Conservation (phyloP, 441 rosid genomes). For the Gossypium davidsonii region DNA sequence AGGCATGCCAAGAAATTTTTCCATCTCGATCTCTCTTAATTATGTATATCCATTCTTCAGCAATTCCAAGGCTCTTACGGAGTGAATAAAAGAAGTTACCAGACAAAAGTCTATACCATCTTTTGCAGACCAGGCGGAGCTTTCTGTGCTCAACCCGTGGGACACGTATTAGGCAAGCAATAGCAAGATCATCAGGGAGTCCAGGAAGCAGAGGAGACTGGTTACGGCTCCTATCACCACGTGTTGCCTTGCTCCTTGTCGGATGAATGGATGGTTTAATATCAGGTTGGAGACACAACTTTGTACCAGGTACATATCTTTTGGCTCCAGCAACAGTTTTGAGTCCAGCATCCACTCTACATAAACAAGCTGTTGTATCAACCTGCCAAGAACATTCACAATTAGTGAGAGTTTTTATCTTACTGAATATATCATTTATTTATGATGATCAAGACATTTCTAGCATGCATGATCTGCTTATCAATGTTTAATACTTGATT, state of each 20-base stretch:
- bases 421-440: not conserved
- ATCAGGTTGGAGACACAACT: constrained; percentile 46
- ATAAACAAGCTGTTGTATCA: constrained; percentile 45
- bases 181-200: constrained; percentile 53
- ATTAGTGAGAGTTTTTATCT: not conserved
- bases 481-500: not conserved
- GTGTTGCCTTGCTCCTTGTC: constrained; percentile 32
- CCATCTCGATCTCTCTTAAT: constrained; percentile 48
- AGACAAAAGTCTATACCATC: constrained; percentile 44
- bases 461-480: not conserved
- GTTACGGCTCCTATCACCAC: constrained; percentile 39
- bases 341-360: constrained; percentile 49
- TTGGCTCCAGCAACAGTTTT: constrained; percentile 51
- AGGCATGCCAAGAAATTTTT: constrained; percentile 55
- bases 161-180: constrained; percentile 51
- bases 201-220: constrained; percentile 50
- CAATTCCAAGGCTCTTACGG: constrained; percentile 44
- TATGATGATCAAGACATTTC: not conserved
- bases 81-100: constrained; percentile 49
- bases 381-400: constrained; percentile 31
- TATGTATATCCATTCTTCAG: constrained; percentile 52
- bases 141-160: constrained; percentile 46
- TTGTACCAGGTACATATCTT: constrained; percentile 45
- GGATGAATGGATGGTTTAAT: constrained; percentile 59
- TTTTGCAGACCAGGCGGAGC: constrained; percentile 50